Conservation (phyloP, 441 rosid species). For the Daphne laureola region DNA sequence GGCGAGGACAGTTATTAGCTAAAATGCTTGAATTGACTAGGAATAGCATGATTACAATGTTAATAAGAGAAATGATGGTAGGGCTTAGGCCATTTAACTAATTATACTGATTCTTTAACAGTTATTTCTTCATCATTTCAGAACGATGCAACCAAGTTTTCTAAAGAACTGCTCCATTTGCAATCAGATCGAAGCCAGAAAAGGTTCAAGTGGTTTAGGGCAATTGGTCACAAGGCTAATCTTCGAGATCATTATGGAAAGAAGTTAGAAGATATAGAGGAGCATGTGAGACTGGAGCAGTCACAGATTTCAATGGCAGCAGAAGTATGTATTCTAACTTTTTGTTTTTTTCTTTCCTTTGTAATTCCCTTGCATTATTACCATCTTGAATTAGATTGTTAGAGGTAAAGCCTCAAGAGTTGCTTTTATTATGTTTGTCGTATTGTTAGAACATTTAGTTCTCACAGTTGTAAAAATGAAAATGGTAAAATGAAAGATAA, state of each 20-base stretch:
- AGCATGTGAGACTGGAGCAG: conserved; percentile 55
- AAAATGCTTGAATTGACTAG: too few species aligned
- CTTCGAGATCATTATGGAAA: conserved; percentile 63
- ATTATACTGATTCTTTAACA: background rate
- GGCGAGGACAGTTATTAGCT: too few species aligned
- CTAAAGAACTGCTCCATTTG: conserved; percentile 34
- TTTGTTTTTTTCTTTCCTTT: conserved; percentile 7
- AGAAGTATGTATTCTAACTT: conserved; percentile 34
- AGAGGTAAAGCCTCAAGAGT: background rate
- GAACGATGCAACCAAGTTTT: conserved; percentile 54
- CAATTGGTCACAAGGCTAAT: conserved; percentile 46
- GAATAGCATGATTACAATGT: too few species aligned
- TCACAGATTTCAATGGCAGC: conserved; percentile 51
- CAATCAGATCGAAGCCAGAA: conserved; percentile 41
- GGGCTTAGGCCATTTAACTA: too few species aligned
- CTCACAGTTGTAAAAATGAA: too few species aligned
- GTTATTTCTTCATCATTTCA: conserved; percentile 16
- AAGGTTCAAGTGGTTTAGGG: conserved; percentile 30
- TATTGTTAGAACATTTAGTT: background rate
- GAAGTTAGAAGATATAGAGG: conserved; percentile 56
- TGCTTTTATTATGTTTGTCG: too few species aligned
- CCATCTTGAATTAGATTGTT: too few species aligned
- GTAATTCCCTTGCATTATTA: background rate
- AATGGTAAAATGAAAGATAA: too few species aligned
- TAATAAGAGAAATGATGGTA: too few species aligned